Evolutionary conservation across 352 stramenopile genomes (phyloP).

Genomic region (Globisporangium heterothallicum): DNA sequence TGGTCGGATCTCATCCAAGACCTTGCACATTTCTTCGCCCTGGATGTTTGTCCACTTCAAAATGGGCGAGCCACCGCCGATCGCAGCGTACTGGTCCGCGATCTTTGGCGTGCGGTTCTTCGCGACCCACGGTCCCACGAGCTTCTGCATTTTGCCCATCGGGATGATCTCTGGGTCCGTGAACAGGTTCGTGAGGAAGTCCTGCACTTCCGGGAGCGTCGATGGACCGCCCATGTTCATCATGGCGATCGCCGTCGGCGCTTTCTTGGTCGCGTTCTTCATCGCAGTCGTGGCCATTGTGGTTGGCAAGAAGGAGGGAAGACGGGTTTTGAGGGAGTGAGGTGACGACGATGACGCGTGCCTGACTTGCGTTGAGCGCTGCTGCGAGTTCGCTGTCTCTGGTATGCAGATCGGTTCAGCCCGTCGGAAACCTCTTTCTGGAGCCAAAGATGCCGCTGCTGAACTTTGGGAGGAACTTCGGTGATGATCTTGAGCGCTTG

Average conservation of each 20-base stretch:
- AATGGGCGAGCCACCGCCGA: slow-evolving; percentile 97
- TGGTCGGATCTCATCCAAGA: slow-evolving; percentile 85
- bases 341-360: neutral
- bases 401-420: neutral
- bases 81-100: slow-evolving; percentile 93
- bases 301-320: too few species aligned
- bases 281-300: slow-evolving; percentile 8
- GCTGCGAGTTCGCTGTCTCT: neutral
- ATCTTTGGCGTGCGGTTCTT: slow-evolving; percentile 93
- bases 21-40: slow-evolving; percentile 87
- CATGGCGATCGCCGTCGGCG: slow-evolving; percentile 79
- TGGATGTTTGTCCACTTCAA: slow-evolving; percentile 95
- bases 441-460: too few species aligned
- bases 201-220: slow-evolving; percentile 91
- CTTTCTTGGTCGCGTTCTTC: slow-evolving; percentile 37
- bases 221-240: slow-evolving; percentile 98
- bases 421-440: neutral
- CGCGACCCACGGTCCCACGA: slow-evolving; percentile 73
- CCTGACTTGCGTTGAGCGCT: neutral
- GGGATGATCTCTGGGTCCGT: slow-evolving; percentile 98
- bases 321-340: neutral
- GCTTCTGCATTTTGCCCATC: slow-evolving; percentile 86
- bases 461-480: neutral
- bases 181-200: slow-evolving; percentile 99
- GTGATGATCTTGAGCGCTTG: neutral